Evolutionary conservation across 768 basidiomycete genomes (phyloP), one percentile per base, ranked within the genome.

Genomic region (Suillus spraguei): DNA sequence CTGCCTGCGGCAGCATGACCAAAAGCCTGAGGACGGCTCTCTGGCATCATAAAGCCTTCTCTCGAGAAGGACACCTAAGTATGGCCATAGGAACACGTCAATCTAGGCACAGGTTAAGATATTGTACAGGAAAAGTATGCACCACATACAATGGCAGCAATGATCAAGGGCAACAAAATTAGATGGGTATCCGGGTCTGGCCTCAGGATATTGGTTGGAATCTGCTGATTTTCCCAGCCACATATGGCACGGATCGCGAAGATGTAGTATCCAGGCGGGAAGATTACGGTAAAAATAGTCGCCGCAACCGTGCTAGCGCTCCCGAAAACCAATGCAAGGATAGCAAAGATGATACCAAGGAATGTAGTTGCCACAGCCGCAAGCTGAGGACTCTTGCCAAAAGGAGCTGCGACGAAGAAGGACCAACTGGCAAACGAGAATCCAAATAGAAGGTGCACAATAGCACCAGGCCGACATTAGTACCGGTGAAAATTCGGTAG

Each of bases 201-300:
- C 39, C 82, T 77, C 32, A 88, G 62, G 9, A 82, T 72, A 67
- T 88, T 81, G 0, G 89, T 85, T 2, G 84, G 72, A 36, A 83
- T 74, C 61, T 81, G 77, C 60, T 86, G 78, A 60, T 82, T 83
- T 74, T 94, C 91, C 68, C 82, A 92, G 14, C 88, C 89, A 60
- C 84, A 82, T 1, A 93, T 83, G 1, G 85, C 85, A 52, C 88
- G 83, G 10, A 87, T 83, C 8, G 85, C 85, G 68, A 92, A 92
- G 24, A 91, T 81, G 67, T 90, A 93, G 73, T 87, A 92, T 13
- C 84, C 83, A 2, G 92, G 90, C 0, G 92, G 92, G 69, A 92
- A 92, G 28, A 92, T 68, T 54, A 92, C 70, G 2, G 88, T 83
- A 69, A 90, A 89, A 32, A 92, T 74, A 65, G 87, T 83, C 22